Evolutionary conservation across 2,329 filamentous ascomycete genomes (phyloP).

Genomic region (Bipolaris zeicola): DNA sequence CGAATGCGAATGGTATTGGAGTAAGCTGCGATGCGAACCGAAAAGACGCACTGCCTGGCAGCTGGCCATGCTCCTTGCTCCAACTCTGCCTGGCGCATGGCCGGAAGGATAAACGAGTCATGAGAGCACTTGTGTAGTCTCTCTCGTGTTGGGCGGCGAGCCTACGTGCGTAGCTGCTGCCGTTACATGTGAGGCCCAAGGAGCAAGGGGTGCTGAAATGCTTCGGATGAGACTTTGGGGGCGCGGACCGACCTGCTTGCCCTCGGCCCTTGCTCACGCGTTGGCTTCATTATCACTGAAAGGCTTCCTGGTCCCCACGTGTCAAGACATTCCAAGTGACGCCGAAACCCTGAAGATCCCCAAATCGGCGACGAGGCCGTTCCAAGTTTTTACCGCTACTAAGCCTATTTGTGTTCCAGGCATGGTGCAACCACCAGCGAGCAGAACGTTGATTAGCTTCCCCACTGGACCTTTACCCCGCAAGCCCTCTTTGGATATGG

Average conservation of each 20-base stretch:
- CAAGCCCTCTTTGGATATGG: slow-evolving; percentile 3
- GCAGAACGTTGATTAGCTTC: slow-evolving; percentile 16
- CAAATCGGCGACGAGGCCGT: neutral
- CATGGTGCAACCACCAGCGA: slow-evolving; percentile 1
- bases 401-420: slow-evolving; percentile 1
- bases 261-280: neutral
- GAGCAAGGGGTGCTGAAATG: neutral
- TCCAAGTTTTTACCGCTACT: slow-evolving; percentile 3
- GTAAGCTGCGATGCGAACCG: slow-evolving; percentile 4
- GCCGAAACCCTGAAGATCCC: slow-evolving; percentile 7
- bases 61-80: neutral
- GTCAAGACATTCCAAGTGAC: slow-evolving; percentile 4
- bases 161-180: neutral
- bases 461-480: slow-evolving; percentile 11
- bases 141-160: neutral
- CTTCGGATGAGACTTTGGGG: neutral
- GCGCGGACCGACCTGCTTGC: neutral
- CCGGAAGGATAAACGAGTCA: neutral
- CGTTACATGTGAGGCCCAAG: neutral
- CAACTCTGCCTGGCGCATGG: neutral
- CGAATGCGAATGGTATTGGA: neutral
- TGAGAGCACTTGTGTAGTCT: neutral
- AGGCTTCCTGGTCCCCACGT: slow-evolving; percentile 4
- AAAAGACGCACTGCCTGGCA: slow-evolving; percentile 1
- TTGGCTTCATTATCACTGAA: neutral